Conservation (phyloP, 768 basidiomycete genomes). For the Auriscalpium microsporum region DNA sequence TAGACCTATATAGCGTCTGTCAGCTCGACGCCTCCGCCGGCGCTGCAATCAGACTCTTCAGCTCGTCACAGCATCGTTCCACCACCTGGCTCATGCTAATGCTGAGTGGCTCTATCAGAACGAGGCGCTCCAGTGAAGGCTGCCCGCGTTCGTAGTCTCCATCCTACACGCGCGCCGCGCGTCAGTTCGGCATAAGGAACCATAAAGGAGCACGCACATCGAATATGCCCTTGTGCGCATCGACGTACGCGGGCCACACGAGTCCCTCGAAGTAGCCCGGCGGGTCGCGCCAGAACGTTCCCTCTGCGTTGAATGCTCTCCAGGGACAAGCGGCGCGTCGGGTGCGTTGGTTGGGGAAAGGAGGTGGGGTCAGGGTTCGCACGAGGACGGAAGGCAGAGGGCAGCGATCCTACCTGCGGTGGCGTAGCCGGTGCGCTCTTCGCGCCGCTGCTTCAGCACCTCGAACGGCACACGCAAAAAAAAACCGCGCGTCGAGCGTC, state of each 20-base stretch:
- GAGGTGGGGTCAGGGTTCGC: not conserved
- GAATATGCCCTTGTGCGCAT: conserved; percentile 72
- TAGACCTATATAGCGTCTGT: too few relatives aligned
- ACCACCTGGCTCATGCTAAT: conserved; percentile 59
- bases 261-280: conserved; percentile 87
- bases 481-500: conserved; percentile 66
- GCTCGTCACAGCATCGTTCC: conserved; percentile 40
- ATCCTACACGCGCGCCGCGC: conserved; percentile 15
- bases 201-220: conserved; percentile 16
- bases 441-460: conserved; percentile 62
- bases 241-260: conserved; percentile 88
- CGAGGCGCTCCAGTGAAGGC: conserved; percentile 41
- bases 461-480: conserved; percentile 81
- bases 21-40: not conserved
- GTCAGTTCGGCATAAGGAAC: not conserved
- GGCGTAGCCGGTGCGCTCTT: conserved; percentile 78
- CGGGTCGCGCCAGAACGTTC: conserved; percentile 84
- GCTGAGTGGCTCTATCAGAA: conserved; percentile 48
- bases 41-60: conserved; percentile 21
- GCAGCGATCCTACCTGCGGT: conserved; percentile 62
- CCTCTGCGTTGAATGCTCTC: conserved; percentile 81
- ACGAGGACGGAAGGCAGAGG: too few relatives aligned
- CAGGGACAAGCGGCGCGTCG: conserved; percentile 23
- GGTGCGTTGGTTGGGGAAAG: conserved; percentile 15
- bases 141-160: conserved; percentile 71